Evolutionary conservation across 2,329 filamentous ascomycete species (phyloP).

Genomic region (Fusarium sp.): DNA sequence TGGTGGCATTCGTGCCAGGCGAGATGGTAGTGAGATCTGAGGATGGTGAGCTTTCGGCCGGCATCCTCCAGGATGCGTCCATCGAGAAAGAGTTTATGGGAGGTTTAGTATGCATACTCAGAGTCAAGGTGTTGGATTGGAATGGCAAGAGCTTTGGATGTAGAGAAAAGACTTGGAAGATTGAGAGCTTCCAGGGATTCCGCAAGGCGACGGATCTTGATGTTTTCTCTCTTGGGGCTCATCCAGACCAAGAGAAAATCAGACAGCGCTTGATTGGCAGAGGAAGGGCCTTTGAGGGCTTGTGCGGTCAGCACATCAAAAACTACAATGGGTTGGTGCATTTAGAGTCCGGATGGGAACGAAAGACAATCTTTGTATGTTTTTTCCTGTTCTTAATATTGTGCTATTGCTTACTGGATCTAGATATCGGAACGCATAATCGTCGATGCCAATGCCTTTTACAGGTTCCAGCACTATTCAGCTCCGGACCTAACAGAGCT

Average conservation of each 20-base stretch:
- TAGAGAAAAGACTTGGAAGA: neutral
- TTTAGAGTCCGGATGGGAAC: neutral
- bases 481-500: neutral
- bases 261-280: neutral
- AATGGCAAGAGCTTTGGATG: neutral
- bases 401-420: neutral
- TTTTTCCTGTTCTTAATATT: no score
- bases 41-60: neutral
- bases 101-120: neutral
- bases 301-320: neutral
- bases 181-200: neutral
- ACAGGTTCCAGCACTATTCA: neutral
- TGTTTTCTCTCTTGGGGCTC: neutral
- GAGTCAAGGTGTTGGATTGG: neutral
- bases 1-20: neutral
- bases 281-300: neutral
- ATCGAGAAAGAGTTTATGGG: neutral
- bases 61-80: neutral
- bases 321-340: neutral
- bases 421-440: neutral
- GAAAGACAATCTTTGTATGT: neutral
- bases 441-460: neutral
- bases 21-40: neutral
- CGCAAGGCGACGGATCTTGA: neutral
- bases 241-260: neutral